Conservation (phyloP, 192 early-diverging fungal genomes). For the Phlyctochytrium arcticum region DNA sequence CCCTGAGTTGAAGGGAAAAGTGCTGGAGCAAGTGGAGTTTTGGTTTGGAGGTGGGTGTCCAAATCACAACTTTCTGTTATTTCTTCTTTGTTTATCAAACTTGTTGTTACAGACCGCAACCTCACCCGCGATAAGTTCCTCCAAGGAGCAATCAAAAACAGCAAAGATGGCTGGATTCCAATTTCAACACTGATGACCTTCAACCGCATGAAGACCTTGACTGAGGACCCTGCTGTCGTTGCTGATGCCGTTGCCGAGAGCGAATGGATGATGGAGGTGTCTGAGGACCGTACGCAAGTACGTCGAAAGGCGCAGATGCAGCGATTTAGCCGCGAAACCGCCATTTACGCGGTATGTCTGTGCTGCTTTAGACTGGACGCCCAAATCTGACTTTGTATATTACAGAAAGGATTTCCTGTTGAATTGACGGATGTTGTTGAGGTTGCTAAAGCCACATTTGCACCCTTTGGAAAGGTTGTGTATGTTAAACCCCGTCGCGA, state of each 20-base stretch:
- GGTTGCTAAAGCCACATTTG: background rate
- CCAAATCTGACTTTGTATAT: background rate
- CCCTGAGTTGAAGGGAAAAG: background rate
- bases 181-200: background rate
- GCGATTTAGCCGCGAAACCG: background rate
- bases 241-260: background rate
- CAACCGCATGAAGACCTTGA: background rate
- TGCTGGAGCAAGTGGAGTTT: constrained; percentile 21
- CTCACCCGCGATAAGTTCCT: background rate
- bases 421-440: background rate
- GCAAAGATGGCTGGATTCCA: constrained; percentile 1
- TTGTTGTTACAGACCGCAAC: background rate
- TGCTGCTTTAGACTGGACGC: background rate
- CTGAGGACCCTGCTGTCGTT: background rate
- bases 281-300: background rate
- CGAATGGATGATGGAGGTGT: background rate
- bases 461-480: background rate
- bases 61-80: too few species aligned
- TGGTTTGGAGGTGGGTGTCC: constrained; percentile 17
- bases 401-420: constrained; percentile 3
- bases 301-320: background rate
- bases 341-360: background rate
- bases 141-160: background rate
- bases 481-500: background rate
- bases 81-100: too few species aligned